These are phyloP conservation scores for Podospora tetraspora DNA, from an alignment of 495 filamentous ascomycete genomes.

Conservation along the genomic window DNA sequence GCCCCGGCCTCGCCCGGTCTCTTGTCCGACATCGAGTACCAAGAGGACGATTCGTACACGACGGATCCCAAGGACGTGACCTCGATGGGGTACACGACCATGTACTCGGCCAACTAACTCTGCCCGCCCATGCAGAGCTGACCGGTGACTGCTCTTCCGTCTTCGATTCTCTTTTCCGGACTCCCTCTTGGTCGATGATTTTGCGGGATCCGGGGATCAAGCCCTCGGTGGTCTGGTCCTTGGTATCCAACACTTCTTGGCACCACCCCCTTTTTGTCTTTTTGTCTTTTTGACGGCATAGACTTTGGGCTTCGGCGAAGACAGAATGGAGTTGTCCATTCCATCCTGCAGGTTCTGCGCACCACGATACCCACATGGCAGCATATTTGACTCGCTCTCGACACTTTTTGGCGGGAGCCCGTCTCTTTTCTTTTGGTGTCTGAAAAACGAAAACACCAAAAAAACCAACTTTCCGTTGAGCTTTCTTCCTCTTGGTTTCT, in stretches of 20 bases:
- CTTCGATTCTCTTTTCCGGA: conserved; percentile 12
- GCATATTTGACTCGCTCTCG: not conserved
- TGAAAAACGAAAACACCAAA: not conserved
- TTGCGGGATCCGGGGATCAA: not conserved
- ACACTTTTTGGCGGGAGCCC: not conserved
- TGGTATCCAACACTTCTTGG: not conserved
- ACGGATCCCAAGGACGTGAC: conserved; percentile 19
- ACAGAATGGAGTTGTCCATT: not conserved
- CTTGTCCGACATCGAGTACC: not conserved
- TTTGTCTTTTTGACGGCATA: not conserved
- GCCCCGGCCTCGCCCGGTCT: not conserved
- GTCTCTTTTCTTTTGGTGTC: conserved; percentile 3
- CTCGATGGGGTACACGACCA: conserved; percentile 18
- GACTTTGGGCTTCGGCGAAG: not conserved
- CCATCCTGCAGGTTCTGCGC: not conserved
- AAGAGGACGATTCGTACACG: conserved; percentile 10
- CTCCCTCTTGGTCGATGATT: not conserved
- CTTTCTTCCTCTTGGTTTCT: not conserved
- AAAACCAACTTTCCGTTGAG: not conserved
- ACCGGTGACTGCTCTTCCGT: not conserved
- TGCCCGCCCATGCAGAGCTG: not conserved
- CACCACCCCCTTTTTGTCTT: not conserved
- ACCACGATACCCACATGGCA: not conserved
- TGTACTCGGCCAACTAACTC: not conserved
- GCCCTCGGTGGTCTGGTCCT: not conserved